A percentile compares a stretch with the other conserved stretches of the same genome.
Conservation (phyloP, 257 asterid species). For the Nicotiana otophora region DNA sequence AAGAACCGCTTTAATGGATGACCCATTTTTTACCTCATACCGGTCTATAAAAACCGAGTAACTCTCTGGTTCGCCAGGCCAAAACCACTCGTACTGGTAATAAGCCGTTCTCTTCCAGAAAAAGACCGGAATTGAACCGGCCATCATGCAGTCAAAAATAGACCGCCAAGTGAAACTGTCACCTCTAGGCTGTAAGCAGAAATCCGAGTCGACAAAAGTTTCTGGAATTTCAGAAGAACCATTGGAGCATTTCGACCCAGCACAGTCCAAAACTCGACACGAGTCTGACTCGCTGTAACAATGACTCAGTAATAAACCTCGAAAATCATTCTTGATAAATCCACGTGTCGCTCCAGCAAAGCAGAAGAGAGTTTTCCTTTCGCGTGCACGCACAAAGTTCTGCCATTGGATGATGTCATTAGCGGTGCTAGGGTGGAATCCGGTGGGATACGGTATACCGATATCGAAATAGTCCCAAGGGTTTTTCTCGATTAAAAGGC, state of each 20-base stretch:
- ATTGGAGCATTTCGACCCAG: slow-evolving; percentile 50
- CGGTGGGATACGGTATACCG: slow-evolving; percentile 82
- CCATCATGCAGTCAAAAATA: slow-evolving; percentile 84
- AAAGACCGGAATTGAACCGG: slow-evolving; percentile 84
- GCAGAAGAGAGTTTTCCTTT: slow-evolving; percentile 39
- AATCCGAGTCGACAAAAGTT: slow-evolving; percentile 63
- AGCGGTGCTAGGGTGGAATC: slow-evolving; percentile 62
- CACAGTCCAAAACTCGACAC: slow-evolving; percentile 71
- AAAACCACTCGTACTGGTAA: slow-evolving; percentile 70
- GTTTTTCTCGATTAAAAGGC: slow-evolving; percentile 54
- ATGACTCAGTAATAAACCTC: slow-evolving; percentile 47
- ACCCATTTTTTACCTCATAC: slow-evolving; percentile 53
- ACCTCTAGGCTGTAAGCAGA: slow-evolving; percentile 87
- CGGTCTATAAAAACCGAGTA: slow-evolving; percentile 76
- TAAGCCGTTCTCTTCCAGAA: slow-evolving; percentile 79
- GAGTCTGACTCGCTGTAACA: slow-evolving; percentile 44
- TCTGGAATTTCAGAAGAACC: slow-evolving; percentile 57
- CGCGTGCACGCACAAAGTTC: slow-evolving; percentile 37
- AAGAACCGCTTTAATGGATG: slow-evolving; percentile 39
- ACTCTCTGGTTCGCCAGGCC: slow-evolving; percentile 58
- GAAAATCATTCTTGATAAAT: slow-evolving; percentile 48
- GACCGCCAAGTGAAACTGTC: slow-evolving; percentile 79
- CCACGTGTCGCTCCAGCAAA: slow-evolving; percentile 78
- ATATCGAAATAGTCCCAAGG: slow-evolving; percentile 77
- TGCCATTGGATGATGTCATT: slow-evolving; percentile 51